Evolutionary conservation across 345 rosid species (phyloP), one percentile per base, ranked within the genome.

Genomic region (Salix suchowensis): DNA sequence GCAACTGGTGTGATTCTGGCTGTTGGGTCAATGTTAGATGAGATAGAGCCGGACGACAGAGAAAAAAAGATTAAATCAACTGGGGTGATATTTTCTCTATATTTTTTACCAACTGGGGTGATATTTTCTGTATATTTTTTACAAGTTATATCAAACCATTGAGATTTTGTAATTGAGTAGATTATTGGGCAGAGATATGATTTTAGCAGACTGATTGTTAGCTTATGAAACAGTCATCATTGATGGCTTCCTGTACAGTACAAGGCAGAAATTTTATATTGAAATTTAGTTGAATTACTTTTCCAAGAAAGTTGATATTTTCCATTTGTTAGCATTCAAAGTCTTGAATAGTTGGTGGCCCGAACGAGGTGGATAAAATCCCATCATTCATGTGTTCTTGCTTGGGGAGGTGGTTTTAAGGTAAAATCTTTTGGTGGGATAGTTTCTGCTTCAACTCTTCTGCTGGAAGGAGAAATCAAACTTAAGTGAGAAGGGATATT

Each of bases 21-120:
- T 61, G 42, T 10, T 79, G 82, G 82, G 15, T 79, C 64, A 68
- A 39, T 4, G 74, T 74, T 13, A 79, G 82, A 12, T 79, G 74
- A 67, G 50, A 34, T 4, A 24, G 60, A 65, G 15, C 26, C 4
- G 62, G 62, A 3, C 30, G 32, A 32, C 4, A 32, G 34, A 30
- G 71, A 46, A 36, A 3, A 3, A 6, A 10, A 13, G 16, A 23
- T 32, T 37, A 24, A 36, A 37, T 65, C 66, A 54, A 67, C 23
- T 62, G 34, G 24, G 64, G 54, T 34, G 62, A 64, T 48, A n/a
- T 64, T 13, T 65, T 74, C 54, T 15, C 55, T 18, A 5, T 46
- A 54, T 37, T 24, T 54, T 54, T 1, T 13, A 40, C 11, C 24
- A 24, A 24, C 24, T 24, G 24, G 24, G 24, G 54, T 34, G 62